Base-by-base conservation (phyloP, 2,329 filamentous ascomycete species). In the Ceratocystis cubensis region DNA sequence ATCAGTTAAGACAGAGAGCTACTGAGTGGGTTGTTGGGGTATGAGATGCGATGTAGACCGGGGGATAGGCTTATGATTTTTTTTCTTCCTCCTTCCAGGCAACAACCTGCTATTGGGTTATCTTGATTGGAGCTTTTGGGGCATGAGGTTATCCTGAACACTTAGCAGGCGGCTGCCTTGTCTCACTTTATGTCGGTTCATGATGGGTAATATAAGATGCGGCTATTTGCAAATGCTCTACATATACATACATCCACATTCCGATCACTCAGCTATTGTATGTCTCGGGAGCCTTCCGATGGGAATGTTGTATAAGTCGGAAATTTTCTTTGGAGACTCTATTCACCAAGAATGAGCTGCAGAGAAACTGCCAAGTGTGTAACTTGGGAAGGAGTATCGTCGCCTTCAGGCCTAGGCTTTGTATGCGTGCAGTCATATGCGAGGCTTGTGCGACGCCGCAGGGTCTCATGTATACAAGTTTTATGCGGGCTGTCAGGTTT, bases 1-100 rank as follows among this genome's bases (percentile, higher is more conserved):
- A 17, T 20, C 48, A 3, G 13, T n/a, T 25, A 65, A 68, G 63
- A 46, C 56, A 25, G 66, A 64, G 59, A 68, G 25, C 13, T 22
- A 63, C 17, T 65, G 28, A 59, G 37, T 17, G 25, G 20, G 20
- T 63, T 30, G 17, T 15, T 17, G 46, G 61, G 28, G 30, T 13
- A 59, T 30, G 13, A 17, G 15, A 56, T 65, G n/a, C 10, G 33
- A 64, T 44, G 45, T 20, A 25, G 30, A 41, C 37, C 37, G 63
- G 33, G 17, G 20, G 4, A 6, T 15, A 30, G 5, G 48, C 28
- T 10, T n/a, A 22, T 7, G 10, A 15, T 56, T 33, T 33, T 30
- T 30, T 30, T 33, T 13, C 13, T 33, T 15, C 10, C 37, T 13
- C 1, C 37, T 41, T 41, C 10, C 37, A 41, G 10, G 37, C 10